These are phyloP conservation scores for Tuber microsphaerosporum DNA, from an alignment of 495 filamentous ascomycete species.

Conservation along the genomic window DNA sequence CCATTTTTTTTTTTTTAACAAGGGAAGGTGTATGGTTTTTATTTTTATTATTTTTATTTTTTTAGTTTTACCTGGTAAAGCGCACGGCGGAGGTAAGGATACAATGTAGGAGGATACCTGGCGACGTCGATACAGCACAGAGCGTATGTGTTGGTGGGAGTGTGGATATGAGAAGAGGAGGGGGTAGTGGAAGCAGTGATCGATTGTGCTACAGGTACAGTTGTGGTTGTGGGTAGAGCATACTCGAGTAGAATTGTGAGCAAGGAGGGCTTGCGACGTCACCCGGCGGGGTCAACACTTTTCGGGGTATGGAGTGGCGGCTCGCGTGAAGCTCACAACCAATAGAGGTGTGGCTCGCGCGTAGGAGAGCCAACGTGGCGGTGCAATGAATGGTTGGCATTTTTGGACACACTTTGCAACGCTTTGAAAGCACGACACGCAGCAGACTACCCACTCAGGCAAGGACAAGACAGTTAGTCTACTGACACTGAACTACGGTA, in stretches of 20 bases:
- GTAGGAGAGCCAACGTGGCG: conserved; percentile 22
- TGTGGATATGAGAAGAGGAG: conserved; percentile 4
- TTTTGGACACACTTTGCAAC: conserved; percentile 30
- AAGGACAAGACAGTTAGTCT: conserved; percentile 17
- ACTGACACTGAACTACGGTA: conserved; percentile 12
- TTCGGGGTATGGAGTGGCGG: conserved; percentile 21
- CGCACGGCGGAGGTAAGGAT: background rate
- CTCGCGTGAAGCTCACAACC: conserved; percentile 14
- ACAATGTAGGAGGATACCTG: conserved; percentile 3
- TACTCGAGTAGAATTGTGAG: conserved; percentile 12
- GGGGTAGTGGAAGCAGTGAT: background rate
- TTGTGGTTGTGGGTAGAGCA: background rate
- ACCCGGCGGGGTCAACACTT: conserved; percentile 14
- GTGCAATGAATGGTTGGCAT: conserved; percentile 31
- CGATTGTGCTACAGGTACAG: background rate
- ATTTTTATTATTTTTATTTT: background rate
- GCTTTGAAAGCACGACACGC: background rate
- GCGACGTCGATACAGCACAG: conserved; percentile 22
- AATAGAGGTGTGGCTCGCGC: conserved; percentile 19
- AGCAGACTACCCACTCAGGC: background rate
- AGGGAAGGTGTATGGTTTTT: conserved; percentile 8
- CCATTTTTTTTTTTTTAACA: conserved; percentile 24
- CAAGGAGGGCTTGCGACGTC: conserved; percentile 29
- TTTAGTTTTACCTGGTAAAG: background rate
- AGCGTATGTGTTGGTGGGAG: conserved; percentile 9